Evolutionary conservation across 1,284 basidiomycete genomes (phyloP).

Genomic region (Leccinum fallax): DNA sequence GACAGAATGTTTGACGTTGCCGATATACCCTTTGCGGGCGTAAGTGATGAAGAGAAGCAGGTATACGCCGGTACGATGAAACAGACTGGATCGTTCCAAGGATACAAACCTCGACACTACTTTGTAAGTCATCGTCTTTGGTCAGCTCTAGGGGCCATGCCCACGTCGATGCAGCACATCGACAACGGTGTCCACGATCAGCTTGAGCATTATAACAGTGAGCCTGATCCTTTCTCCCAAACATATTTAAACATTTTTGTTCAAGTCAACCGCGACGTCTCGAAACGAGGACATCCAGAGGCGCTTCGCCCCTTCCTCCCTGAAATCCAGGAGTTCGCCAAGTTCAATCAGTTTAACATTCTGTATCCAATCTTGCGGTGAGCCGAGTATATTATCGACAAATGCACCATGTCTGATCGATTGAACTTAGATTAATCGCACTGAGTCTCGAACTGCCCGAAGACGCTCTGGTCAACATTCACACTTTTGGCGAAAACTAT

Average conservation of each 20-base stretch:
- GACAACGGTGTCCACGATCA: conserved; percentile 60
- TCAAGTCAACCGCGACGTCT: conserved; percentile 51
- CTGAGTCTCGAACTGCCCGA: not conserved
- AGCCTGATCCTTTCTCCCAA: not conserved
- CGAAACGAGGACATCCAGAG: conserved; percentile 48
- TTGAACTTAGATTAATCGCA: not conserved
- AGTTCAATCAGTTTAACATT: conserved; percentile 53
- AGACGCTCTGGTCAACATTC: not conserved
- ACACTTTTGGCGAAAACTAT: not conserved
- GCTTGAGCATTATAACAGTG: conserved; percentile 54
- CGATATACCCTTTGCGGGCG: conserved; percentile 59
- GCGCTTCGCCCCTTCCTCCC: conserved; percentile 55
- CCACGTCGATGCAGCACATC: conserved; percentile 44
- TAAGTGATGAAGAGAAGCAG: conserved; percentile 23
- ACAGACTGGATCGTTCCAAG: conserved; percentile 55
- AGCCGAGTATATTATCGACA: not conserved
- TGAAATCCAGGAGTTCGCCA: conserved; percentile 56
- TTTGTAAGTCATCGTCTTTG: conserved; percentile 42
- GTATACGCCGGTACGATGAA: conserved; percentile 51
- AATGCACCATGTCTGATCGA: not conserved
- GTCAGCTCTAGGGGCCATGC: too few species aligned
- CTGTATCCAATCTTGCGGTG: conserved; percentile 53
- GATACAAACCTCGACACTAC: conserved; percentile 59
- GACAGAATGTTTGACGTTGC: conserved; percentile 64
- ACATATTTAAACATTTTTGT: not conserved